Evolutionary conservation across 1,284 basidiomycete species (phyloP), one percentile per base, ranked within the genome.

Genomic region (Cryptococcus sp.): DNA sequence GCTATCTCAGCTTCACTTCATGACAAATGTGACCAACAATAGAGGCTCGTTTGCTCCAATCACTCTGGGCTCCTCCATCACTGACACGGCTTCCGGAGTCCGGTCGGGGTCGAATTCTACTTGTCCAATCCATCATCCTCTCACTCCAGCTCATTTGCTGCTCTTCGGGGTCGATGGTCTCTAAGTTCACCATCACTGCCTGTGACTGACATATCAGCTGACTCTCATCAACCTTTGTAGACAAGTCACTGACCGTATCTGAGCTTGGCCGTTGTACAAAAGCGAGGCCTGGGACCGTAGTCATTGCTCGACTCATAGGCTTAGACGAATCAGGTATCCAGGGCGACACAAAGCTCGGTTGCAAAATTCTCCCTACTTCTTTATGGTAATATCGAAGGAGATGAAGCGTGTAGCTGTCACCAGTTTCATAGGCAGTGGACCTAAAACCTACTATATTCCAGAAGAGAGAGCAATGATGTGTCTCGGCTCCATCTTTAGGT

Each of bases 381-480:
- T 51, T 46, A 0, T 65, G 53, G 34, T 72, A 58, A n/a, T 66
- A 34, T 1, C 61, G 60, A 4, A 73, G 55, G 13, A 74, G 64
- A 19, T 66, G 63, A 1, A 73, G 60, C 3, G 69, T 60, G 48
- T 66, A 66, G 56, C 72, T 73, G 28, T 9, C 32, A 34, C 32
- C 32, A 34, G 16, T 9, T 9, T 34, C 32, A 34, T 9, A 10
- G 39, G 19, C 11, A 41, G 39, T 41, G 19, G 7, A 19, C 10
- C 7, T 21, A 7, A 10, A 10, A 55, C 71, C 51, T 43, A 69
- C 72, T 71, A 74, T 19, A 74, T 63, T 0, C 72, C 72, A 1
- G 69, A 68, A 3, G 65, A 68, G 5, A 64, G 62, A 2, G 66
- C 64, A 19, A 74, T 19, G 41, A 74, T 55, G 32, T 73, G 65